Percentiles rank a stretch among this genome's conserved stretches.
Conservation (phyloP, 2,329 filamentous ascomycete species). For the Trichoderma koningiopsis region DNA sequence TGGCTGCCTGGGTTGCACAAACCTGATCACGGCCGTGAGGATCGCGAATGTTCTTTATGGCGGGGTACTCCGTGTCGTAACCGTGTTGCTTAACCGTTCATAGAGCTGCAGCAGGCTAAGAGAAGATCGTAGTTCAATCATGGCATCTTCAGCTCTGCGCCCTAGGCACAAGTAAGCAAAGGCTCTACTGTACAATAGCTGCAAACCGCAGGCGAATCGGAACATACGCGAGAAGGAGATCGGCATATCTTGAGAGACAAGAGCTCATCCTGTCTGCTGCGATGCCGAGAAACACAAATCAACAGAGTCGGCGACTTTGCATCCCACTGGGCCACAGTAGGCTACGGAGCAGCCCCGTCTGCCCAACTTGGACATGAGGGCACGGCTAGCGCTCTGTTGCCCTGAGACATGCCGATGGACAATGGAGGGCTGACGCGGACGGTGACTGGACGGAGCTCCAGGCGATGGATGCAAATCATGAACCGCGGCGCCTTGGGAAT, state of each 20-base stretch:
- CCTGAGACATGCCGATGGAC: slow-evolving; percentile 23
- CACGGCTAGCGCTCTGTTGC: slow-evolving; percentile 12
- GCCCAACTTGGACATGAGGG: slow-evolving; percentile 5
- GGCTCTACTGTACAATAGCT: background rate
- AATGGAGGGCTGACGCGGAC: slow-evolving; percentile 18
- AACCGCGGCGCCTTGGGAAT: background rate
- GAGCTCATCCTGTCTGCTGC: background rate
- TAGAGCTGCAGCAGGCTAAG: background rate
- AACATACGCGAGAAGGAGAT: slow-evolving; percentile 1
- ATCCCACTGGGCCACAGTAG: background rate
- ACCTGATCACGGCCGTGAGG: background rate
- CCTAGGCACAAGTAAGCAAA: background rate
- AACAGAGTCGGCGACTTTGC: background rate
- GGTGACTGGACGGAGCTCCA: slow-evolving; percentile 9
- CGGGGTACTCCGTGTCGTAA: background rate
- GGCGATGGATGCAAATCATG: slow-evolving; percentile 22
- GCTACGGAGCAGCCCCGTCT: background rate
- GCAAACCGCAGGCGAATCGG: slow-evolving; percentile 13
- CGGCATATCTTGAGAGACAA: background rate
- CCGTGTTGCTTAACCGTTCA: background rate
- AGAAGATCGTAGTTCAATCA: background rate
- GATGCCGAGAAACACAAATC: background rate
- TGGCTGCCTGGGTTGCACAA: slow-evolving; percentile 12
- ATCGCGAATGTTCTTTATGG: background rate
- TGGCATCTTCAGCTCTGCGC: background rate